phyloP scores from a whole-genome alignment of 768 basidiomycete species.

The Punctularia strigosozonata region DNA sequence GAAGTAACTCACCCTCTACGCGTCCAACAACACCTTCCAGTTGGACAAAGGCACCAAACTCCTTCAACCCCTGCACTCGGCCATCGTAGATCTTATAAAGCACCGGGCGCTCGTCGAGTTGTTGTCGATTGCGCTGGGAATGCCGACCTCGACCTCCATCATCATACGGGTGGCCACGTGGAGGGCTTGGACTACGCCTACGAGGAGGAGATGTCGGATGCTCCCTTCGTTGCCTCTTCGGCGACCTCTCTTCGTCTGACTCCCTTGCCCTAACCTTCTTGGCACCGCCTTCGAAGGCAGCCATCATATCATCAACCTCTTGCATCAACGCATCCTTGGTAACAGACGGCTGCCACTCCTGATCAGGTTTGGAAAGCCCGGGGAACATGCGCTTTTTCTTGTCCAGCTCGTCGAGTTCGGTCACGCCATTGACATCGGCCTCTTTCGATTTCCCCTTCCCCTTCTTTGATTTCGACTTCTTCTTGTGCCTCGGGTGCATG shows the following conservation, averaged over 20 bases:
- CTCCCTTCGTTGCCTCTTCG: slow-evolving; percentile 51
- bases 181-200: slow-evolving; percentile 46
- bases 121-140: slow-evolving; percentile 23
- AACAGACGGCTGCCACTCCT: slow-evolving; percentile 46
- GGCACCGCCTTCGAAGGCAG: slow-evolving; percentile 54
- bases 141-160: slow-evolving; percentile 29
- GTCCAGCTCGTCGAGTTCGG: slow-evolving; percentile 43
- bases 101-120: slow-evolving; percentile 71
- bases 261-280: slow-evolving; percentile 42
- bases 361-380: slow-evolving; percentile 74
- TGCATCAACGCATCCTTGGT: slow-evolving; percentile 75
- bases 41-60: slow-evolving; percentile 92
- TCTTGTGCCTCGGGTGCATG: slow-evolving; percentile 95
- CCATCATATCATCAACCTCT: slow-evolving; percentile 87
- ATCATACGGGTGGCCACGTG: slow-evolving; percentile 38
- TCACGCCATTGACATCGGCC: slow-evolving; percentile 18
- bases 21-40: slow-evolving; percentile 81
- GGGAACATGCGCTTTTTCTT: slow-evolving; percentile 83
- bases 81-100: slow-evolving; percentile 94
- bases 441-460: slow-evolving; percentile 22
- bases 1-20: slow-evolving; percentile 65
- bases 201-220: slow-evolving; percentile 33
- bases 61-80: slow-evolving; percentile 73
- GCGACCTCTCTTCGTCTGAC: slow-evolving; percentile 28
- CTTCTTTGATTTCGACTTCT: slow-evolving; percentile 37